Base-by-base conservation (phyloP, 441 rosid species). In the Croton laevigatus region DNA sequence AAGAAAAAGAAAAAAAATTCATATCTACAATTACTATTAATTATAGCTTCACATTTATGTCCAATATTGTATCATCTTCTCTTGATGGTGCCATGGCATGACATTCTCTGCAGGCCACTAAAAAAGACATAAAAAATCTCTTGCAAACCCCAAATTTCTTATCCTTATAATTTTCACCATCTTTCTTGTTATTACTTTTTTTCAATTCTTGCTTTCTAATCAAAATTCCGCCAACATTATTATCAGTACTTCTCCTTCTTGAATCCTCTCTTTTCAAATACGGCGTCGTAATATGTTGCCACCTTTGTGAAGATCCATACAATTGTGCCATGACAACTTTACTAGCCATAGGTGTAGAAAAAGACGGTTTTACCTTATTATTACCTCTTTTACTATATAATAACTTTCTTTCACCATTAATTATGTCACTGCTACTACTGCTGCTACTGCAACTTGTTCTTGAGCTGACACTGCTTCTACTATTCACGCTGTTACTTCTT, bases 61-160 rank as follows among this genome's bases (percentile, higher is more conserved):
- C 54, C 60, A 71, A 40, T 16, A 48, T 54, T 40, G 10, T 40
- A 40, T 40, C 44, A 40, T 76, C 79, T 59, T 74, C 54, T 54
- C 68, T 69, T 13, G 87, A 78, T 69, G 93, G 82, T 70, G 89
- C 98, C 95, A 93, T 86, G 66, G 98, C 90, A 76, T 93, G 98
- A 62, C 95, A 93, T 67, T 84, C 84, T 74, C 85, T 78, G 72
- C 97, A 93, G 55, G 85, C 87, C 78, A 81, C 73, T 72, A 85
- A 70, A 73, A 90, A 78, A 22, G 81, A 81, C 68, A 79, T 79
- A 42, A 93, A 71, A 65, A 93, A 38, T 69, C 75, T 87, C 81
- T 75, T 73, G 73, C 88, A 86, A 66, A 83, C 37, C 60, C 86
- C 88, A 32, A 65, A 60, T 27, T 78, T 22, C 71, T 76, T 71